Percentiles rank a stretch among this genome's conserved stretches.
phyloP scores from a whole-genome alignment of 2,329 filamentous ascomycete genomes.

The Stachybotrys chartarum region DNA sequence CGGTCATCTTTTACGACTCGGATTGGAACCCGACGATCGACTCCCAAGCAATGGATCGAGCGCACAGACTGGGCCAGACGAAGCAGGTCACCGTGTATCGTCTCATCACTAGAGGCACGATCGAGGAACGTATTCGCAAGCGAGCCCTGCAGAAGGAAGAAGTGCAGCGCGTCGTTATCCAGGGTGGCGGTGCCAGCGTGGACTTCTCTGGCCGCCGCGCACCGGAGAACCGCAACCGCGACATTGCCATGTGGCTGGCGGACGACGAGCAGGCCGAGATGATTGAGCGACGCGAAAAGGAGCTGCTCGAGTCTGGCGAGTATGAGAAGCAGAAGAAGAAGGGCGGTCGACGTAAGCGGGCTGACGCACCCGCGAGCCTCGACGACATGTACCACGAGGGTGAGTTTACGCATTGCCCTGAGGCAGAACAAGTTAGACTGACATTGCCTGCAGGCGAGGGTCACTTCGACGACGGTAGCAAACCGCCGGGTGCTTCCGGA shows the following conservation, averaged over 20 bases:
- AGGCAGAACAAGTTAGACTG: constrained; percentile 9
- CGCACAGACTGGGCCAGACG: constrained; percentile 94
- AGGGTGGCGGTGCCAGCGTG: constrained; percentile 81
- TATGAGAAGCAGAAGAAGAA: constrained; percentile 59
- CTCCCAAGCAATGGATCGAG: constrained; percentile 97
- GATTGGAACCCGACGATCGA: constrained; percentile 99
- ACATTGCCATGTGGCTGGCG: constrained; percentile 97
- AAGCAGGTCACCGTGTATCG: constrained; percentile 95
- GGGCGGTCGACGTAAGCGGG: constrained; percentile 48
- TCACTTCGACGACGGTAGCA: constrained; percentile 84
- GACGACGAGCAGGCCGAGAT: constrained; percentile 94
- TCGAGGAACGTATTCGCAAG: constrained; percentile 97
- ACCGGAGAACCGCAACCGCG: constrained; percentile 88
- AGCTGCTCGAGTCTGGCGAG: constrained; percentile 69
- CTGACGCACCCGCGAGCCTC: constrained; percentile 55
- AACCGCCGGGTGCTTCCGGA: constrained; percentile 58
- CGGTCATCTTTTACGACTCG: constrained; percentile 98
- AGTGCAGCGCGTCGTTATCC: constrained; percentile 94
- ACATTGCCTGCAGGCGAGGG: constrained; percentile 66
- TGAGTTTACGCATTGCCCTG: constrained; percentile 42
- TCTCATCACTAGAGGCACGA: constrained; percentile 91
- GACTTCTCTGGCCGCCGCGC: constrained; percentile 91
- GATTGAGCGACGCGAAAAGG: constrained; percentile 87
- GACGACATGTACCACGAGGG: constrained; percentile 99
- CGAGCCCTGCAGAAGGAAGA: constrained; percentile 97